phyloP scores from a whole-genome alignment of 2,329 filamentous ascomycete species.

The Scedosporium aurantiacum region DNA sequence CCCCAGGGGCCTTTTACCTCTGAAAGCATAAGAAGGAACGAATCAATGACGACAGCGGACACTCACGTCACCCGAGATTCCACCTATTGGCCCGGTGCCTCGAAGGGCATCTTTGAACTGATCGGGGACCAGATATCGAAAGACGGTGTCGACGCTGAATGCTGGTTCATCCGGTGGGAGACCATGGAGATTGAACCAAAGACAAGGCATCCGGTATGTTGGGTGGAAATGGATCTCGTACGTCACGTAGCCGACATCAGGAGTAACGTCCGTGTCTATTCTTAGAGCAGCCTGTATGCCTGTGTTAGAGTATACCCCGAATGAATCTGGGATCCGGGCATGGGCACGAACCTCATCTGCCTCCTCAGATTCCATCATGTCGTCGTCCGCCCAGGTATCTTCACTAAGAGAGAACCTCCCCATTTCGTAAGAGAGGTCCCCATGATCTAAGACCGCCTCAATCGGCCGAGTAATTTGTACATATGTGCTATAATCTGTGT shows the following conservation, averaged over 20 bases:
- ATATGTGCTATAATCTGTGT: conserved; percentile 38
- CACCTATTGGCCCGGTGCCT: conserved; percentile 53
- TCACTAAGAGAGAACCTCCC: conserved; percentile 32
- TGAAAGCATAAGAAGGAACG: neutral
- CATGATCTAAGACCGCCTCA: conserved; percentile 29
- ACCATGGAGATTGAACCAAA: conserved; percentile 61
- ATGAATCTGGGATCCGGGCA: neutral
- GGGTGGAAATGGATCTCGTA: conserved; percentile 69
- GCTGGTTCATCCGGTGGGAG: conserved; percentile 43
- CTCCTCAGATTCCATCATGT: conserved; percentile 40
- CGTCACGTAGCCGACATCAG: conserved; percentile 37
- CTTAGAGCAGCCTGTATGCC: conserved; percentile 28
- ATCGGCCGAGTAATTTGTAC: conserved; percentile 46
- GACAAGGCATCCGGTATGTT: conserved; percentile 62
- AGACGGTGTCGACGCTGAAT: conserved; percentile 57
- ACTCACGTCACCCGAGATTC: conserved; percentile 68
- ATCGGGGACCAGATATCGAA: conserved; percentile 57
- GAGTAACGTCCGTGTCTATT: conserved; percentile 18
- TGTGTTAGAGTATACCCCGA: neutral
- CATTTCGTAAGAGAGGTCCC: conserved; percentile 34
- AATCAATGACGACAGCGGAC: neutral
- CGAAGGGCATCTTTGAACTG: conserved; percentile 52
- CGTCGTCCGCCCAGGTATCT: conserved; percentile 13
- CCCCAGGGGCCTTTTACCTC: conserved; percentile 8
- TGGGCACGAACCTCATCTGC: conserved; percentile 34